A percentile compares a stretch with the other conserved stretches of the same genome.
Conservation (phyloP, 2,329 filamentous ascomycete genomes). For the Penicillium griseofulvum region DNA sequence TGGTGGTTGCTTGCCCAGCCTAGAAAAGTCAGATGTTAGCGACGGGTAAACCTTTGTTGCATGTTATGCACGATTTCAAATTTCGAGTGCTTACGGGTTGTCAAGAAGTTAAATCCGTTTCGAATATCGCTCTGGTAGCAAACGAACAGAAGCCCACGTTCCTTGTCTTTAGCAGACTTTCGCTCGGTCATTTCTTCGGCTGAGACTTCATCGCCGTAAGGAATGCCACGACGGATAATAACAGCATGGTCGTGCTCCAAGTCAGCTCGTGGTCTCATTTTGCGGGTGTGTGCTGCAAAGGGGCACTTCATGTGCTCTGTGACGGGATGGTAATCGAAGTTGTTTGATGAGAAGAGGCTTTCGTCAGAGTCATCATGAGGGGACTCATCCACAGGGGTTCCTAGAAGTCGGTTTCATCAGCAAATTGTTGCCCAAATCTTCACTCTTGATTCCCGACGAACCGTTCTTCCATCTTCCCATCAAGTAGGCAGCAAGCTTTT, state of each 20-base stretch:
- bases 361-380: constrained; percentile 33
- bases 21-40: constrained; percentile 4
- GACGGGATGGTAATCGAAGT: constrained; percentile 38
- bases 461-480: constrained; percentile 47
- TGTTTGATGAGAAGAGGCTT: constrained; percentile 35
- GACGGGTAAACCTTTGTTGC: background rate
- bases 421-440: background rate
- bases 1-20: constrained; percentile 23
- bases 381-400: constrained; percentile 36
- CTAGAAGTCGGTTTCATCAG: constrained; percentile 12
- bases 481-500: constrained; percentile 43
- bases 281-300: constrained; percentile 49
- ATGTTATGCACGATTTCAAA: background rate
- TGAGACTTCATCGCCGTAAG: constrained; percentile 42
- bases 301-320: constrained; percentile 41
- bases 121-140: constrained; percentile 47
- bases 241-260: constrained; percentile 28
- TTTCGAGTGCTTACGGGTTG: constrained; percentile 17
- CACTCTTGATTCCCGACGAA: constrained; percentile 7
- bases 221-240: constrained; percentile 48
- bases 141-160: constrained; percentile 48
- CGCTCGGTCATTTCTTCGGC: constrained; percentile 32
- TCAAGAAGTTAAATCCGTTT: constrained; percentile 39
- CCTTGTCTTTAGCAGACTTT: constrained; percentile 23
- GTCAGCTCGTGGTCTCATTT: constrained; percentile 47